phyloP scores from a whole-genome alignment of 140 eudicot species.

The Flaveria floridana region DNA sequence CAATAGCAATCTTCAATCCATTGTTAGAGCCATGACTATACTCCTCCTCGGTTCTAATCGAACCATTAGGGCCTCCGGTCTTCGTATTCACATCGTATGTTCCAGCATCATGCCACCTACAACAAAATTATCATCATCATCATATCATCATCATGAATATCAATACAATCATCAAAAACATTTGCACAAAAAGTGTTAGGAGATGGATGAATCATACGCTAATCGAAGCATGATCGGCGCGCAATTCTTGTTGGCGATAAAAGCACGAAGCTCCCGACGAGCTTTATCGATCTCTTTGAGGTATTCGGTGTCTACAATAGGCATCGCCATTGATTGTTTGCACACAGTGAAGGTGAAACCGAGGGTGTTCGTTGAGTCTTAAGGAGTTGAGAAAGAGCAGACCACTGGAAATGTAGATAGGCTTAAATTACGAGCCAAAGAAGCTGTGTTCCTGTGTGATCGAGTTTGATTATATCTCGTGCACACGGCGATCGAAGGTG shows the following conservation, averaged over 20 bases:
- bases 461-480: constrained; percentile 15
- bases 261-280: constrained; percentile 93
- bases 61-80: constrained; percentile 97
- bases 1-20: constrained; percentile 80
- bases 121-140: not conserved
- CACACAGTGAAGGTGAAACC: constrained; percentile 29
- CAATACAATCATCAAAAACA: constrained; percentile 12
- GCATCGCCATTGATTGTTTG: constrained; percentile 66
- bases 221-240: constrained; percentile 96
- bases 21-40: constrained; percentile 71
- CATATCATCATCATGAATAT: not conserved
- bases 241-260: constrained; percentile 77
- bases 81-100: constrained; percentile 79
- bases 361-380: constrained; percentile 21
- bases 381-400: constrained; percentile 17
- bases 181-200: not conserved
- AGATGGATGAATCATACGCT: constrained; percentile 55
- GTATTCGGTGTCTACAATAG: constrained; percentile 79
- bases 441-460: constrained; percentile 31
- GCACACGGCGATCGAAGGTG: constrained; percentile 13
- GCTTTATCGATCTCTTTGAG: constrained; percentile 72
- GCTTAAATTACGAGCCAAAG: constrained; percentile 27
- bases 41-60: constrained; percentile 80
- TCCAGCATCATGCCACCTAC: constrained; percentile 98
- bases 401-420: constrained; percentile 25